Evolutionary conservation across 495 filamentous ascomycete genomes (phyloP).

Genomic region (Tricharina praecox): DNA sequence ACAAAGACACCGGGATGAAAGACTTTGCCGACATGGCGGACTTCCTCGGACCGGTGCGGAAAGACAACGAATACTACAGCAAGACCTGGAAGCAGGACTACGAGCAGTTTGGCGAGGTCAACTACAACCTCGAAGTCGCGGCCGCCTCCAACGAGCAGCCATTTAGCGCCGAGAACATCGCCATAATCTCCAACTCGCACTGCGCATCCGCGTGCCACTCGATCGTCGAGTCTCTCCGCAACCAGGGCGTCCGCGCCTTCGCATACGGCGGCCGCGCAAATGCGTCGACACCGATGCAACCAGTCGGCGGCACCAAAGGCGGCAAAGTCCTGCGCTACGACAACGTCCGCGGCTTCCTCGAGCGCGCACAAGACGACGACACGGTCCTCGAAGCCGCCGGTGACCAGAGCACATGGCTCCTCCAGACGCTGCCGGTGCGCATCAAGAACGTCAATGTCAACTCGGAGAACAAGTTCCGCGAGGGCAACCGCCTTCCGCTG

Average conservation of each 20-base stretch:
- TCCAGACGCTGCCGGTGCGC: conserved; percentile 8
- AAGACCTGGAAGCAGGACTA: conserved; percentile 16
- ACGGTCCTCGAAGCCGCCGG: background rate
- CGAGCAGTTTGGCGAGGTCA: conserved; percentile 10
- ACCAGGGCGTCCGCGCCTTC: conserved; percentile 13
- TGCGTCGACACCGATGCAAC: conserved; percentile 12
- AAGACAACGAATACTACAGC: conserved; percentile 9
- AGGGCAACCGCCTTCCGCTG: conserved; percentile 8
- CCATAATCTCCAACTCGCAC: conserved; percentile 13
- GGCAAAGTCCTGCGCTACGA: conserved; percentile 10
- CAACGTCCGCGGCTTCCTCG: conserved; percentile 1
- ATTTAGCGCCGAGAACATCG: conserved; percentile 15
- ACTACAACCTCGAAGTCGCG: conserved; percentile 8
- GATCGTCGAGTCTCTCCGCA: conserved; percentile 11
- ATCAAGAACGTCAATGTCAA: conserved; percentile 5
- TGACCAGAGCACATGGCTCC: conserved; percentile 6
- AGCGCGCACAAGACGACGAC: conserved; percentile 1
- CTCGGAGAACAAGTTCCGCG: conserved; percentile 17
- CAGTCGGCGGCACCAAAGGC: conserved; percentile 17
- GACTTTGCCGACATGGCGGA: conserved; percentile 4
- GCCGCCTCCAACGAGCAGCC: background rate
- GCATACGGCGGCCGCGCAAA: conserved; percentile 17
- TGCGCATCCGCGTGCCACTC: conserved; percentile 8
- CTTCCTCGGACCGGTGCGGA: conserved; percentile 9
- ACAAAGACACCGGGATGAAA: conserved; percentile 6